These are phyloP conservation scores for Paratinospora sagittata DNA, from an alignment of 164 flowering plant genomes.

Conservation along the genomic window DNA sequence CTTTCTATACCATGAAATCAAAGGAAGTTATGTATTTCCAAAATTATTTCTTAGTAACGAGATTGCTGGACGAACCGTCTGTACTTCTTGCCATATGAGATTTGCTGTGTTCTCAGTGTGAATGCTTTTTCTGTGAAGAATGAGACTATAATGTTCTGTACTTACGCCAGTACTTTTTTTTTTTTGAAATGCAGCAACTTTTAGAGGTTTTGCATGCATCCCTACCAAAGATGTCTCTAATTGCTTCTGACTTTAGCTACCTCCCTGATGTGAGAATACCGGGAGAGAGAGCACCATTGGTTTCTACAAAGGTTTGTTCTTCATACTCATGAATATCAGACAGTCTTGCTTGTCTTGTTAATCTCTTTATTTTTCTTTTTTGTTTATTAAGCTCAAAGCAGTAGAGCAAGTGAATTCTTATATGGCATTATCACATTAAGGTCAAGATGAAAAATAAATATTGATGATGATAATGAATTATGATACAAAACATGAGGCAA, in stretches of 20 bases:
- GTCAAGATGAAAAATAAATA: not conserved
- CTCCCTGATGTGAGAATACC: conserved; percentile 88
- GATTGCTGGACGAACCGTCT: not conserved
- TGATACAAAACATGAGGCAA: not conserved
- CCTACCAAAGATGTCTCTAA: conserved; percentile 90
- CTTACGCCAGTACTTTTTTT: conserved; percentile 4
- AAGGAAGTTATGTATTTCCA: not conserved
- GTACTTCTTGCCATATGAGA: no score
- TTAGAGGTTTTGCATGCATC: conserved; percentile 72
- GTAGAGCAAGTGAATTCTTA: not conserved
- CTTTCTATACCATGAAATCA: not conserved
- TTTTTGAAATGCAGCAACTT: conserved; percentile 56
- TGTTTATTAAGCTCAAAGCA: not conserved
- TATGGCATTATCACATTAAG: not conserved
- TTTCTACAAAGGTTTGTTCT: conserved; percentile 71
- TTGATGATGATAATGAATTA: not conserved
- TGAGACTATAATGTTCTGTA: not conserved
- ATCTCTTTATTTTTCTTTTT: not conserved
- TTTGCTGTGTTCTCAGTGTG: not conserved
- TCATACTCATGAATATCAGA: not conserved
- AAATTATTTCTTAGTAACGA: not conserved
- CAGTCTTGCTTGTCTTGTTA: not conserved
- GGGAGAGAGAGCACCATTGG: conserved; percentile 95
- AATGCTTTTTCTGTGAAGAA: not conserved
- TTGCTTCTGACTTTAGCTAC: conserved; percentile 95